These are phyloP conservation scores for Suhomyces kunorum DNA, from an alignment of 1,139 yeast species.

Conservation along the genomic window DNA sequence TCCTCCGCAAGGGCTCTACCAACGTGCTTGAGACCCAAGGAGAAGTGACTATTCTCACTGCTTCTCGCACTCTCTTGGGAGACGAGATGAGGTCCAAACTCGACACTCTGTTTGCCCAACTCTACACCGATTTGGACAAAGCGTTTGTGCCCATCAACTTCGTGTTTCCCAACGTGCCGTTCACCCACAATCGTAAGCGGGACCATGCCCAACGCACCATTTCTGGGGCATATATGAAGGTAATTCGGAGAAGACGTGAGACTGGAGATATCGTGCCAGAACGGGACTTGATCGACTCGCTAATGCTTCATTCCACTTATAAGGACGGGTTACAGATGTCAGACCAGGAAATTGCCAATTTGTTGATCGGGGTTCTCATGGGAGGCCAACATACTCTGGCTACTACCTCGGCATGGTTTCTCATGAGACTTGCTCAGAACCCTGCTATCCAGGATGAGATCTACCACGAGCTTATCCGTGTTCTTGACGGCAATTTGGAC, in stretches of 20 bases:
- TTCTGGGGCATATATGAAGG: constrained; percentile 73
- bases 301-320: constrained; percentile 78
- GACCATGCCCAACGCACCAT: constrained; percentile 85
- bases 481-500: constrained; percentile 51
- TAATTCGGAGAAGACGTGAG: constrained; percentile 71
- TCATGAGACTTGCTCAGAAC: constrained; percentile 82
- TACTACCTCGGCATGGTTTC: constrained; percentile 91
- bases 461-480: constrained; percentile 66
- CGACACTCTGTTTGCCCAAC: constrained; percentile 77
- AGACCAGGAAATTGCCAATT: constrained; percentile 89
- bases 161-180: constrained; percentile 89
- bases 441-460: constrained; percentile 82
- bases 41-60: constrained; percentile 93
- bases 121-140: constrained; percentile 88
- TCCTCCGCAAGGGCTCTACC: constrained; percentile 48
- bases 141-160: constrained; percentile 96
- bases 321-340: constrained; percentile 93
- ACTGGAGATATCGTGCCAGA: constrained; percentile 69
- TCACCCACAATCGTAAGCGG: constrained; percentile 79
- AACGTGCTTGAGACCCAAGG: constrained; percentile 85
- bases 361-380: constrained; percentile 93
- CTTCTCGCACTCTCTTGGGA: constrained; percentile 87
- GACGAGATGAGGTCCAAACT: constrained; percentile 84
- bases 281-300: constrained; percentile 84
- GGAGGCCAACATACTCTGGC: constrained; percentile 99